phyloP scores from a whole-genome alignment of 169 alveolate genomes.

The Fabrea salina region DNA sequence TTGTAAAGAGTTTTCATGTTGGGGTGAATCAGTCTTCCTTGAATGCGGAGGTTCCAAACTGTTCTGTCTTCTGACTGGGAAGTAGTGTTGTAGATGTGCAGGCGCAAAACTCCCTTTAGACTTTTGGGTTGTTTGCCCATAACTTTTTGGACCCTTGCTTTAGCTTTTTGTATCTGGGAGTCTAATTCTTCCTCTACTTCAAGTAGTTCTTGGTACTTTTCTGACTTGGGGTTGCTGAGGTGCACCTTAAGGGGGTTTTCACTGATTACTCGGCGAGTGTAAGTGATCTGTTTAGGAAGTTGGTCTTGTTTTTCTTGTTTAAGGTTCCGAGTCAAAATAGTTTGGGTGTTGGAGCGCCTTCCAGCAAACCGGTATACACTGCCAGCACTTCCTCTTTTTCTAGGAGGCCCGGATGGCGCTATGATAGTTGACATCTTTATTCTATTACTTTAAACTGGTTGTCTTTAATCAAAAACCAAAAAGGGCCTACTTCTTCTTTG shows the following conservation, averaged over 20 bases:
- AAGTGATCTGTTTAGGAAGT: not conserved
- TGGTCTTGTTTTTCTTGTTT: not conserved
- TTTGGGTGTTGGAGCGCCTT: not conserved
- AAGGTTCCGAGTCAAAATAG: not conserved
- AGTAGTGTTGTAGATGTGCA: slow-evolving; percentile 50
- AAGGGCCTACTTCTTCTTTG: not conserved
- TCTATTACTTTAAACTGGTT: not conserved
- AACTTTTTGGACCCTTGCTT: not conserved
- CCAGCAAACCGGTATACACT: not conserved
- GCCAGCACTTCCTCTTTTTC: slow-evolving; percentile 20
- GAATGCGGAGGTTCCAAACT: slow-evolving; percentile 50
- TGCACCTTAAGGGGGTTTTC: not conserved
- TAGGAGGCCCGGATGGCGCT: slow-evolving; percentile 32
- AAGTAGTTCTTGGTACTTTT: not conserved
- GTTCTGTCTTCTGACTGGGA: slow-evolving; percentile 41
- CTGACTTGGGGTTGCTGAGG: not conserved
- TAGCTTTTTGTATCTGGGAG: not conserved
- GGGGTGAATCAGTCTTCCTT: slow-evolving; percentile 44
- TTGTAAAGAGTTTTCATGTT: slow-evolving; percentile 26
- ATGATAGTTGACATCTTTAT: too few species aligned
- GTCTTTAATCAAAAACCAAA: not conserved
- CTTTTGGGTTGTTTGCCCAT: not conserved
- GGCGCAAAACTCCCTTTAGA: slow-evolving; percentile 31
- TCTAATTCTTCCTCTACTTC: slow-evolving; percentile 4
- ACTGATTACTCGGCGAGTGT: slow-evolving; percentile 1